These are phyloP conservation scores for Epichloe sibirici DNA, from an alignment of 2,329 filamentous ascomycete genomes.

Conservation along the genomic window DNA sequence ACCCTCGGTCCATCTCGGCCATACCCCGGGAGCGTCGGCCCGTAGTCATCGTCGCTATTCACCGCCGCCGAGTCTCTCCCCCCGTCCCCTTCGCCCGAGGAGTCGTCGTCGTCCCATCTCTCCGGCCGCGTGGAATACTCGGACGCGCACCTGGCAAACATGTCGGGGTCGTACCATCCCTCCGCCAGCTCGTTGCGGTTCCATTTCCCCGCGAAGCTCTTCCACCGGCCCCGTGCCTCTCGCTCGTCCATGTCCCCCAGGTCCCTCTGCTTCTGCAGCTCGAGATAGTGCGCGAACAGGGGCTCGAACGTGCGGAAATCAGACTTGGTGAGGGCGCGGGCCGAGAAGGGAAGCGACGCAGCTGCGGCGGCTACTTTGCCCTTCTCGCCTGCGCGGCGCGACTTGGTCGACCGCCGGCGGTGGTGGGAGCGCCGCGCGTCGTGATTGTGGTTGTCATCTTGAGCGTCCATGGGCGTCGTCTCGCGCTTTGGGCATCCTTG, in stretches of 20 bases:
- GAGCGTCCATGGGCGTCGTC: background rate
- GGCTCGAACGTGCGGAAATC: slow-evolving; percentile 56
- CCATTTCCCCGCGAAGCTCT: slow-evolving; percentile 87
- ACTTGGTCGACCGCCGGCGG: slow-evolving; percentile 5
- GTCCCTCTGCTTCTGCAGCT: slow-evolving; percentile 70
- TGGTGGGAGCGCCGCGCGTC: slow-evolving; percentile 14
- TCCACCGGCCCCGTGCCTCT: slow-evolving; percentile 80
- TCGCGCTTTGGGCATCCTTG: background rate
- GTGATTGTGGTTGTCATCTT: background rate
- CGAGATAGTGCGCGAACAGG: slow-evolving; percentile 73
- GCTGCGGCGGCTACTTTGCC: background rate
- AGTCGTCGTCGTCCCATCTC: background rate
- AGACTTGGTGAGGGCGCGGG: slow-evolving; percentile 52
- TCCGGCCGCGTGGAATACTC: slow-evolving; percentile 9
- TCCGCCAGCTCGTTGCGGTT: slow-evolving; percentile 78
- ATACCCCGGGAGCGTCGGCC: slow-evolving; percentile 21
- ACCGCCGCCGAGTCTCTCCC: background rate
- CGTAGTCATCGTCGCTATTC: slow-evolving; percentile 44
- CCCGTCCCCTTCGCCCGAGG: slow-evolving; percentile 6
- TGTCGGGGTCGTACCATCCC: slow-evolving; percentile 84
- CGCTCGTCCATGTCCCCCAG: slow-evolving; percentile 57
- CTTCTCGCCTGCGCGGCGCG: background rate
- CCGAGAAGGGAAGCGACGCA: slow-evolving; percentile 48
- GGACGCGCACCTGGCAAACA: slow-evolving; percentile 33
- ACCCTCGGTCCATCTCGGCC: slow-evolving; percentile 6